phyloP scores from a whole-genome alignment of 2,329 filamentous ascomycete species.

The Fusarium sororula region DNA sequence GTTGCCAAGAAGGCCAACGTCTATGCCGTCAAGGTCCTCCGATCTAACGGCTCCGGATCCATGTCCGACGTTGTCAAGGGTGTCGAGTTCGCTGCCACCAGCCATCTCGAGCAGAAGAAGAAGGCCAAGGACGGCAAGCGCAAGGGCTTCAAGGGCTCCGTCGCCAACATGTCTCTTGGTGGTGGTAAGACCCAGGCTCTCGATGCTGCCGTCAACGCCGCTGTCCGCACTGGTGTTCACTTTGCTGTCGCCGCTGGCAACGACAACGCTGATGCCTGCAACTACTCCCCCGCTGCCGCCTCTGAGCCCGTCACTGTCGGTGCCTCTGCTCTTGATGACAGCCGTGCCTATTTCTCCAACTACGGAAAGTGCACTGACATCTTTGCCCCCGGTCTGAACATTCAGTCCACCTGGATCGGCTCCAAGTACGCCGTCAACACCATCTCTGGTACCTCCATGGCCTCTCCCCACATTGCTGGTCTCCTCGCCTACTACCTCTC shows the following conservation, averaged over 20 bases:
- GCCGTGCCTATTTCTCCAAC: constrained; percentile 99
- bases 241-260: constrained; percentile 99
- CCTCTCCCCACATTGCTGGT: constrained; percentile 95
- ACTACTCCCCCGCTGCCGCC: constrained; percentile 96
- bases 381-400: constrained; percentile 96
- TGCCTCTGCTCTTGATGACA: constrained; percentile 90
- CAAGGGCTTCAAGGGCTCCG: constrained; percentile 98
- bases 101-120: constrained; percentile 79
- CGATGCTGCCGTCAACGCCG: constrained; percentile 92
- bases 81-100: constrained; percentile 90
- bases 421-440: constrained; percentile 97
- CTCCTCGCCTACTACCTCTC: constrained; percentile 98
- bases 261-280: constrained; percentile 98
- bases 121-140: constrained; percentile 85
- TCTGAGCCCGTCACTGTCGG: constrained; percentile 94
- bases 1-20: constrained; percentile 98
- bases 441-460: constrained; percentile 99
- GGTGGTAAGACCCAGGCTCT: constrained; percentile 95
- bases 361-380: constrained; percentile 99
- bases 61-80: constrained; percentile 99
- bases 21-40: constrained; percentile 97
- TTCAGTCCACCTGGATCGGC: constrained; percentile 98
- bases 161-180: constrained; percentile 99
- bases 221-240: constrained; percentile 90
- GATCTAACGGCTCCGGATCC: constrained; percentile 95